These are phyloP conservation scores for Citrullus mucosospermus DNA, from an alignment of 306 rosid genomes.

Conservation along the genomic window DNA sequence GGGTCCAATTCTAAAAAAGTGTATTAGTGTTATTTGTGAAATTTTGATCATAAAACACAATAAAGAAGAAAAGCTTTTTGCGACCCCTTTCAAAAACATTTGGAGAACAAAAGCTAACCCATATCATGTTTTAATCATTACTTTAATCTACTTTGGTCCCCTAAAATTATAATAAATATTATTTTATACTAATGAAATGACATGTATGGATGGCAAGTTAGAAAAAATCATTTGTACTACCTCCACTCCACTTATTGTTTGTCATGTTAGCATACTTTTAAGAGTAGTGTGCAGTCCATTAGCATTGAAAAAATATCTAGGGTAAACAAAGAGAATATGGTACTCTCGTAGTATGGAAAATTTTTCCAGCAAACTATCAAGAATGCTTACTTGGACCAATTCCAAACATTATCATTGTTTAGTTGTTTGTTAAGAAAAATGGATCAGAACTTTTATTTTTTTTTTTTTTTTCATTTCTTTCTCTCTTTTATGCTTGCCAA, in stretches of 20 bases:
- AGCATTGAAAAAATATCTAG: too few species aligned
- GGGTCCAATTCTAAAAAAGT: background rate
- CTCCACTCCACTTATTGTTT: too few species aligned
- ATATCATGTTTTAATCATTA: background rate
- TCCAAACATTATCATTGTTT: background rate
- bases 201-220: too few species aligned
- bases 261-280: too few species aligned
- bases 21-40: background rate
- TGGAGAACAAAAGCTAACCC: background rate
- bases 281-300: too few species aligned
- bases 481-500: background rate
- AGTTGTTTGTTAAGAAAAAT: background rate
- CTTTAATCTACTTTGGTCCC: background rate
- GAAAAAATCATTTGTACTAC: too few species aligned
- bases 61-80: background rate
- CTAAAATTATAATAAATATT: background rate
- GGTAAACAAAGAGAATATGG: too few species aligned
- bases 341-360: too few species aligned
- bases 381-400: background rate
- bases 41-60: background rate
- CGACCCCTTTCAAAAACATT: background rate
- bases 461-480: background rate
- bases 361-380: background rate
- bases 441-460: background rate
- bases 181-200: background rate